Conservation (phyloP, 345 rosid species). For the Sapria himalayana region DNA sequence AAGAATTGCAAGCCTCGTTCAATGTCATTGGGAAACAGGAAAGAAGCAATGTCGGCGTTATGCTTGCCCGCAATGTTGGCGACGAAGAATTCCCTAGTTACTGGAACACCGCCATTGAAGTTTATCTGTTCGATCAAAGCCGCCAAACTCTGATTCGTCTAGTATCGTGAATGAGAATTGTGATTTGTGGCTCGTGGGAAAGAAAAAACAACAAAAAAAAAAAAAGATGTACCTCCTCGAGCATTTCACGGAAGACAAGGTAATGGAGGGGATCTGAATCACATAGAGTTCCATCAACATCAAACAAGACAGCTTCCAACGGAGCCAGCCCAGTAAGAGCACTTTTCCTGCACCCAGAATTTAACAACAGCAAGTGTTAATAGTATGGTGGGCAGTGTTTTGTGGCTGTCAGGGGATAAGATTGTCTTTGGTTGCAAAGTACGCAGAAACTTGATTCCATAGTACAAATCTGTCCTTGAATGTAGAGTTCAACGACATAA, state of each 20-base stretch:
- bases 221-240: slow-evolving; percentile 41
- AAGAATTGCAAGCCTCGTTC: slow-evolving; percentile 34
- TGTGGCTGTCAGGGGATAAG: too few species aligned
- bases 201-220: background rate
- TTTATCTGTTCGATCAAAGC: slow-evolving; percentile 34
- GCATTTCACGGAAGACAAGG: slow-evolving; percentile 36
- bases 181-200: too few species aligned
- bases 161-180: background rate
- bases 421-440: too few species aligned
- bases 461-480: too few species aligned
- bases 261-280: slow-evolving; percentile 89
- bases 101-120: slow-evolving; percentile 71
- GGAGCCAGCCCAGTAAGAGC: slow-evolving; percentile 47
- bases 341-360: slow-evolving; percentile 23
- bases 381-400: too few species aligned
- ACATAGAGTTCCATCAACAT: slow-evolving; percentile 89
- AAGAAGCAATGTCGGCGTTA: slow-evolving; percentile 42
- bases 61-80: slow-evolving; percentile 63
- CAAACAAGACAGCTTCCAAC: slow-evolving; percentile 59
- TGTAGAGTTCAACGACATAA: too few species aligned
- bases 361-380: background rate
- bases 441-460: too few species aligned
- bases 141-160: background rate
- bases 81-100: slow-evolving; percentile 50
- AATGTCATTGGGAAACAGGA: slow-evolving; percentile 54